phyloP scores from a whole-genome alignment of 2,329 filamentous ascomycete species.

The Verticillium isaacii region DNA sequence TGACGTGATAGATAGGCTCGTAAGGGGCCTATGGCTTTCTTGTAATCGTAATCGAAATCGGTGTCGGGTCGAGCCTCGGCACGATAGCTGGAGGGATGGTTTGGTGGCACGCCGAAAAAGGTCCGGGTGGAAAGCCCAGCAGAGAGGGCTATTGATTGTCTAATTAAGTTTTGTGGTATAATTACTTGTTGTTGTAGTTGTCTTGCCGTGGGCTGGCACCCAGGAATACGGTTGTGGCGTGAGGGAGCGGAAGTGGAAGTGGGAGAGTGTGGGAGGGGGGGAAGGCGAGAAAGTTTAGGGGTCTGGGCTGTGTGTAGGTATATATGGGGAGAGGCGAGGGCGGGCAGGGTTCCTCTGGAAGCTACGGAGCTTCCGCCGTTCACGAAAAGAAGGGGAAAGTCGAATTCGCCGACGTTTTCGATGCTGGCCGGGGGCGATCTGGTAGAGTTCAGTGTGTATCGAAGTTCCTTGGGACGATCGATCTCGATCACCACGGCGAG shows the following conservation, averaged over 20 bases:
- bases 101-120: not conserved
- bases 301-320: not conserved
- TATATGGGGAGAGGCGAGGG: not conserved
- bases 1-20: slow-evolving; percentile 3
- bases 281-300: not conserved
- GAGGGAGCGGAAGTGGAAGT: not conserved
- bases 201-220: not conserved
- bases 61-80: not conserved
- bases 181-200: not conserved
- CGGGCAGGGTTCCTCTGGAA: not conserved
- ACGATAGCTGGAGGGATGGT: not conserved
- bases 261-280: not conserved
- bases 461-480: slow-evolving; percentile 15
- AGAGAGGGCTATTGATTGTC: not conserved
- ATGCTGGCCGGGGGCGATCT: slow-evolving; percentile 12
- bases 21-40: not conserved
- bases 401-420: slow-evolving; percentile 9
- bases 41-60: not conserved
- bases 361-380: not conserved
- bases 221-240: not conserved
- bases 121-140: not conserved
- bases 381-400: slow-evolving; percentile 9
- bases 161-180: not conserved
- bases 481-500: slow-evolving; percentile 13
- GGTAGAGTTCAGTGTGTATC: slow-evolving; percentile 11